phyloP scores from a whole-genome alignment of 192 early-diverging fungal genomes.

The Podila clonocystis region DNA sequence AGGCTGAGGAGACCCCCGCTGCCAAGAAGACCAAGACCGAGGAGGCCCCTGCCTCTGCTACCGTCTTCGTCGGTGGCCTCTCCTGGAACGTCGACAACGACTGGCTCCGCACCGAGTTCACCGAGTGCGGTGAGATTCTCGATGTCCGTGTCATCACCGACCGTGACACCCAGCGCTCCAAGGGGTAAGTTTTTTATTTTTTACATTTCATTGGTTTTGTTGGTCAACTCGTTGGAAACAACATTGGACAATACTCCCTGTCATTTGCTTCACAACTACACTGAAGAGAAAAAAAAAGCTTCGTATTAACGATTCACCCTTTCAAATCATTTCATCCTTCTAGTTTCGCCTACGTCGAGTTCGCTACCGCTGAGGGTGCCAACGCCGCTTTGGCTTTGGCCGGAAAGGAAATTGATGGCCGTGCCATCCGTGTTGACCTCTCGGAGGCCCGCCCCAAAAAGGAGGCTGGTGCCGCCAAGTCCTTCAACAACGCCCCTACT shows the following conservation, averaged over 20 bases:
- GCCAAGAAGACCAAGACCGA: constrained; percentile 50
- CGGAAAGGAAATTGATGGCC: constrained; percentile 82
- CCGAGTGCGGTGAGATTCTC: constrained; percentile 72
- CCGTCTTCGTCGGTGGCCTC: constrained; percentile 75
- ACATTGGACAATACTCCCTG: neutral
- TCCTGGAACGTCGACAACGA: constrained; percentile 74
- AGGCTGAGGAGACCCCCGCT: constrained; percentile 45
- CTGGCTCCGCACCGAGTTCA: constrained; percentile 66
- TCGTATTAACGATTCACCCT: neutral
- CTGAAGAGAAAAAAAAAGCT: too few relatives aligned
- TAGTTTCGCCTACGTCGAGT: constrained; percentile 89
- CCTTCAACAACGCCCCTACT: constrained; percentile 34
- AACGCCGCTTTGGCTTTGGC: constrained; percentile 71
- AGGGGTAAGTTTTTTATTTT: constrained; percentile 58
- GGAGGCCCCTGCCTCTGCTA: constrained; percentile 46
- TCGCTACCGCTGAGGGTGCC: constrained; percentile 65
- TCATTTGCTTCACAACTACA: neutral
- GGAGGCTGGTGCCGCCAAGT: constrained; percentile 53
- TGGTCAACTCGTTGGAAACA: neutral
- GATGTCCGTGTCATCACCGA: constrained; percentile 80
- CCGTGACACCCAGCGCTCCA: constrained; percentile 69
- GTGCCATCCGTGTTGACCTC: constrained; percentile 79
- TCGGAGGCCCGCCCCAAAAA: constrained; percentile 63
- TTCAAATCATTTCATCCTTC: constrained; percentile 6
- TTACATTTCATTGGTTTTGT: neutral